A percentile compares a stretch with the other conserved stretches of the same genome.
phyloP scores from a whole-genome alignment of 2,329 filamentous ascomycete genomes.

The Thielaviopsis musarum region DNA sequence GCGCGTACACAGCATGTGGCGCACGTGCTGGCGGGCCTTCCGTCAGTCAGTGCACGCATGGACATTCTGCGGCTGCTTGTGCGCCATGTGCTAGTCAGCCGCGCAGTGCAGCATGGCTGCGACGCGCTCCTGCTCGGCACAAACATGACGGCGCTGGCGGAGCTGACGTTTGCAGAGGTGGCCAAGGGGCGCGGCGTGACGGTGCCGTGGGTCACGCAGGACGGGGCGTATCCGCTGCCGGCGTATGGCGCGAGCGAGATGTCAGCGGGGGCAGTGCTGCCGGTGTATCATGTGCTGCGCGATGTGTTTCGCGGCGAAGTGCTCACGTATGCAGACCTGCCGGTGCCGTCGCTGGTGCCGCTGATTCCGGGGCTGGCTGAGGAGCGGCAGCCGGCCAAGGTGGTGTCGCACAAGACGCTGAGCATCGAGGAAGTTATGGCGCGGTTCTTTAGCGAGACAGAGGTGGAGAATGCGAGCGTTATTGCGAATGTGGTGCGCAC shows the following conservation, averaged over 20 bases:
- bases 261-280: conserved; percentile 9
- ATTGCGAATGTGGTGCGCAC: conserved; percentile 93
- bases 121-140: conserved; percentile 66
- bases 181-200: conserved; percentile 80
- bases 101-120: conserved; percentile 43
- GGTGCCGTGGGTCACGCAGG: conserved; percentile 65
- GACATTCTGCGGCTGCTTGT: conserved; percentile 59
- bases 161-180: conserved; percentile 69
- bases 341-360: conserved; percentile 32
- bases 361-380: conserved; percentile 24
- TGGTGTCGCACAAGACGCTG: conserved; percentile 54
- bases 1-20: conserved; percentile 22
- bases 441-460: conserved; percentile 63
- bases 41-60: conserved; percentile 56
- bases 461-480: conserved; percentile 64
- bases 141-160: conserved; percentile 75
- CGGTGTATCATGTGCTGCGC: conserved; percentile 61
- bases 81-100: conserved; percentile 51
- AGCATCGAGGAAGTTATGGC: conserved; percentile 85
- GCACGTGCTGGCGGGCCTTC: conserved; percentile 40
- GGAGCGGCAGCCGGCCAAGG: conserved; percentile 16
- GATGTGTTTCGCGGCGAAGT: conserved; percentile 77
- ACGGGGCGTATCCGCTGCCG: conserved; percentile 38
- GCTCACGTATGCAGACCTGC: conserved; percentile 42
- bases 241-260: conserved; percentile 17